Evolutionary conservation across 345 rosid genomes (phyloP).

Genomic region (Syzygium aromaticum): DNA sequence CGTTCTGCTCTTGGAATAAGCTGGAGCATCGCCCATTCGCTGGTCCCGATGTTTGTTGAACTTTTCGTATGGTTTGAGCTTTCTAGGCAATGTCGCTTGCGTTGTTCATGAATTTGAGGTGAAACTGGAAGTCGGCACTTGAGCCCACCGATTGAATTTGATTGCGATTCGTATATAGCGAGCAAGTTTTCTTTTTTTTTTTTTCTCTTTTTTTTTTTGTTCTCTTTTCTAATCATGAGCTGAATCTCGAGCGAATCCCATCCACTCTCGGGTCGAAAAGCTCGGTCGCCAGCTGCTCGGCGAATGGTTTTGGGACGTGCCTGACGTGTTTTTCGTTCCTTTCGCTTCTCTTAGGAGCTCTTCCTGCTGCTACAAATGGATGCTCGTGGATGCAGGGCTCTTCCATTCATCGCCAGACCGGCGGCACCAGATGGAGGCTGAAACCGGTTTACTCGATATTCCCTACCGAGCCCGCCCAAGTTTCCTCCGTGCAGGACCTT

Average conservation of each 20-base stretch:
- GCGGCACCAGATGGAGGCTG: slow-evolving; percentile 6
- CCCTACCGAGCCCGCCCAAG: slow-evolving; percentile 49
- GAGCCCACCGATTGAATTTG: background rate
- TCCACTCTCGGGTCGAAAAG: background rate
- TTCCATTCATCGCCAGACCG: slow-evolving; percentile 17
- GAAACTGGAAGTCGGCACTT: background rate
- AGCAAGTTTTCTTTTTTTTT: background rate
- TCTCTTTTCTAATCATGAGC: background rate
- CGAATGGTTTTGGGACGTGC: background rate
- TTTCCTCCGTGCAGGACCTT: slow-evolving; percentile 70
- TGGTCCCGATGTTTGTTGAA: background rate
- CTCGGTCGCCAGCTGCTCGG: background rate
- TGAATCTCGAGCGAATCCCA: background rate
- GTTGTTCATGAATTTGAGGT: background rate
- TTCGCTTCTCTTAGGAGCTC: slow-evolving; percentile 2
- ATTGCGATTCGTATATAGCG: background rate
- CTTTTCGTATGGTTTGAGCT: background rate
- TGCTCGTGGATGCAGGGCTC: slow-evolving; percentile 50
- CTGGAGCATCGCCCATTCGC: background rate
- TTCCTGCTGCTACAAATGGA: slow-evolving; percentile 30
- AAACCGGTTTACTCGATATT: slow-evolving; percentile 15
- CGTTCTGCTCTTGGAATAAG: background rate
- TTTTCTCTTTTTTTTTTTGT: too few relatives aligned
- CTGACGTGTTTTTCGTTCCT: background rate
- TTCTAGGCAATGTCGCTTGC: background rate